A percentile compares a stretch with the other conserved stretches of the same genome.
These are phyloP conservation scores for Cyclostephanos invisitatus DNA, from an alignment of 108 stramenopile genomes.

Conservation along the genomic window DNA sequence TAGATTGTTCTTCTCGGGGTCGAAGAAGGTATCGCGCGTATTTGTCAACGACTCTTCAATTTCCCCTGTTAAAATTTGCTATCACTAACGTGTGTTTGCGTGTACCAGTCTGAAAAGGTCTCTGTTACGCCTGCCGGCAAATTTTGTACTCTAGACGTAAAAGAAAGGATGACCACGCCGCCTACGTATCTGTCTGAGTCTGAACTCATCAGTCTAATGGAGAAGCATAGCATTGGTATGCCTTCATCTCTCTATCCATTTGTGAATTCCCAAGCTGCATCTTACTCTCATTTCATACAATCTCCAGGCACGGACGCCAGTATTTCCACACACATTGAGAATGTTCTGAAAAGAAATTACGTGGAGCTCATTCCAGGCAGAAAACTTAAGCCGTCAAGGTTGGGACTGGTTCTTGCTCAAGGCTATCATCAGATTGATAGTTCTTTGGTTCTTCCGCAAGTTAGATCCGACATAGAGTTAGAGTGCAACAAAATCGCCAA, in stretches of 20 bases:
- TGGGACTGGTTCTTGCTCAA: slow-evolving; percentile 87
- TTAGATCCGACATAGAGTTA: slow-evolving; percentile 89
- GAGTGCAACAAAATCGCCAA: slow-evolving; percentile 88
- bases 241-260: background rate
- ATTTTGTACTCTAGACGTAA: slow-evolving; percentile 70
- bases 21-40: slow-evolving; percentile 27
- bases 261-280: background rate
- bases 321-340: slow-evolving; percentile 90
- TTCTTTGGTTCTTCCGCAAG: slow-evolving; percentile 83
- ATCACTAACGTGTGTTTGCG: background rate
- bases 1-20: slow-evolving; percentile 44
- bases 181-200: slow-evolving; percentile 88
- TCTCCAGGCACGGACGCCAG: slow-evolving; percentile 59
- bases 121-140: slow-evolving; percentile 40
- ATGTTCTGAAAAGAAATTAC: slow-evolving; percentile 87
- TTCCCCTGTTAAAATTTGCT: background rate
- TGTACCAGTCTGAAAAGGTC: too few species aligned
- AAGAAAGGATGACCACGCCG: slow-evolving; percentile 86
- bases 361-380: slow-evolving; percentile 75
- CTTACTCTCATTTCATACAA: background rate
- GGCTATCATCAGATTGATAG: slow-evolving; percentile 90
- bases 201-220: slow-evolving; percentile 89
- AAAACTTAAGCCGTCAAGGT: slow-evolving; percentile 78
- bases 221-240: slow-evolving; percentile 87
- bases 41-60: background rate